A percentile compares a stretch with the other conserved stretches of the same genome.
These are phyloP conservation scores for Solanum sitiens DNA, from an alignment of 257 asterid species.

Conservation along the genomic window DNA sequence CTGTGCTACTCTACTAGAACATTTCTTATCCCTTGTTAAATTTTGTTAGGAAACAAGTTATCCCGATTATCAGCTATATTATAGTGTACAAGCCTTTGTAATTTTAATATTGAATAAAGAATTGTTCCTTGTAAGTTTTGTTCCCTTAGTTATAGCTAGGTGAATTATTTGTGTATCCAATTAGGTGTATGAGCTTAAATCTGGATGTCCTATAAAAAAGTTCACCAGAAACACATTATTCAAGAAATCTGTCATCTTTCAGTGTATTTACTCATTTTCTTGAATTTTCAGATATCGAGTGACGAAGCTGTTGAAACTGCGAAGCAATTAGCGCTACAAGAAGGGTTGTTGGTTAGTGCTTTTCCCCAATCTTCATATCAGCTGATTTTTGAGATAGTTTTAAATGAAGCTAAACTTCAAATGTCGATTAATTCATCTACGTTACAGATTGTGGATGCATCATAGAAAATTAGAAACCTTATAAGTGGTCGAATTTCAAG, in stretches of 20 bases:
- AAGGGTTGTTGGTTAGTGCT: conserved; percentile 84
- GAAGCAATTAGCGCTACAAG: conserved; percentile 86
- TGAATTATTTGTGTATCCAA: not conserved
- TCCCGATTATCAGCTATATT: not conserved
- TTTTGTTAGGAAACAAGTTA: not conserved
- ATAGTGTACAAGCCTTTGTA: not conserved
- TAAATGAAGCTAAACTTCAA: not conserved
- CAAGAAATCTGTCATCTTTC: not conserved
- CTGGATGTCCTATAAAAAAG: not conserved
- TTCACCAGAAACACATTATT: not conserved
- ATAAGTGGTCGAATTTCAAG: not conserved
- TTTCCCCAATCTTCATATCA: not conserved
- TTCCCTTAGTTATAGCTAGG: not conserved
- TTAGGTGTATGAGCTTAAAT: not conserved
- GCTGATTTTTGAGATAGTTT: not conserved
- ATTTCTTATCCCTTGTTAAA: not conserved
- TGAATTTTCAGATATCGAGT: conserved; percentile 56
- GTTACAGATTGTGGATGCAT: not conserved
- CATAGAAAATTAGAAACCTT: not conserved
- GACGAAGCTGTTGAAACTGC: conserved; percentile 89
- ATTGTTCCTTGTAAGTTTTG: not conserved
- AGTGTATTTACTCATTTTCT: not conserved
- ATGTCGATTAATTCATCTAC: not conserved
- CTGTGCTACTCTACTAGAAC: not conserved
- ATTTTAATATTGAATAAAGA: not conserved